These are phyloP conservation scores for Wallacemonas sp. DNA, from an alignment of 208 protist genomes.

Conservation along the genomic window DNA sequence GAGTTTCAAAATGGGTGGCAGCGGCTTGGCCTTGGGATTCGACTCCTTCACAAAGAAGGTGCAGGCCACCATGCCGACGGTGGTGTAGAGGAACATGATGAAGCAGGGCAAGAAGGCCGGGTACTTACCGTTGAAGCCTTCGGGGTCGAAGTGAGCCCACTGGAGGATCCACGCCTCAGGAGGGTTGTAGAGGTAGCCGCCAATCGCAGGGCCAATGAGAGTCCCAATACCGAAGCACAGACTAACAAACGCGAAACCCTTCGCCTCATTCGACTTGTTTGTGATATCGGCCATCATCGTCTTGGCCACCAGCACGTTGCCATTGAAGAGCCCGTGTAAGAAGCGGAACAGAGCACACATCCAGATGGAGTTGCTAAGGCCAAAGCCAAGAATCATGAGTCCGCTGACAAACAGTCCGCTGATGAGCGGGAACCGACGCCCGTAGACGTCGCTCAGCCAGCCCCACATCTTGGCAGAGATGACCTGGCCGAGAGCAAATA, in stretches of 20 bases:
- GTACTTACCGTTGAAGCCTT: slow-evolving; percentile 45
- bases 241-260: slow-evolving; percentile 96
- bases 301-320: slow-evolving; percentile 80
- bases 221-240: slow-evolving; percentile 74
- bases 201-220: slow-evolving; percentile 57
- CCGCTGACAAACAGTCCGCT: slow-evolving; percentile 64
- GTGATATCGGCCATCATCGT: slow-evolving; percentile 82
- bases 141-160: slow-evolving; percentile 33
- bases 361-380: slow-evolving; percentile 56
- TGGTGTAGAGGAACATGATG: slow-evolving; percentile 55
- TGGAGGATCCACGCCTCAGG: slow-evolving; percentile 22
- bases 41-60: slow-evolving; percentile 65
- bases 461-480: slow-evolving; percentile 56
- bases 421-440: slow-evolving; percentile 49
- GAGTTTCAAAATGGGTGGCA: slow-evolving; percentile 33
- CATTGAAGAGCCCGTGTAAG: slow-evolving; percentile 71
- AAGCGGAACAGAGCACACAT: slow-evolving; percentile 53
- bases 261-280: slow-evolving; percentile 60
- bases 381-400: slow-evolving; percentile 69
- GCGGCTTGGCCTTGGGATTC: slow-evolving; percentile 50
- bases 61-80: slow-evolving; percentile 51
- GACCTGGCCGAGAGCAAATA: slow-evolving; percentile 71
- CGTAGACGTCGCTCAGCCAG: slow-evolving; percentile 66
- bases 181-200: slow-evolving; percentile 72
- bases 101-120: slow-evolving; percentile 58